Base-by-base conservation (phyloP, 495 filamentous ascomycete genomes). In the Annulohypoxylon bovei region DNA sequence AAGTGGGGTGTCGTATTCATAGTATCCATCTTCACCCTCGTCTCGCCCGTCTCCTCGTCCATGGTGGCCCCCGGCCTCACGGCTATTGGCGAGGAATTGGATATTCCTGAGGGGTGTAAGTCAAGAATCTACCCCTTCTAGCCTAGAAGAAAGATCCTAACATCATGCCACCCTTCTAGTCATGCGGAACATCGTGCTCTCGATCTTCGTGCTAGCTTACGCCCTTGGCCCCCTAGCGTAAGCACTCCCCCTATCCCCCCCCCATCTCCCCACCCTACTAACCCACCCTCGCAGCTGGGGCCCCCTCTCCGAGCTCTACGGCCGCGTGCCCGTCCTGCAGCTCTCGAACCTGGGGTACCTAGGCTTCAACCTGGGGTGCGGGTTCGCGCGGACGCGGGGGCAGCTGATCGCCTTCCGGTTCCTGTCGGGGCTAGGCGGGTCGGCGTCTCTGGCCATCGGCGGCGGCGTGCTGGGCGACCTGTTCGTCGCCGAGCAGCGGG, bases 171-270 rank as follows among this genome's bases (percentile, higher is more conserved):
- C 16, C n/a, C 22, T 32, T 32, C 1, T 5, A 67, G 80, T 90
- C 20, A 77, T 88, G 52, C 81, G 81, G 16, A 82, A 88, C 25
- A 78, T 94, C 35, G 86, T 85, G 0, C 77, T 95, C 37, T 92
- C 90, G 0, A 83, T 92, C 66, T 94, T 95, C 76, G 79, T 94
- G 12, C 83, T 95, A 3, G 92, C 90, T 8, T 95, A 92, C 75
- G 89, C 89, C 14, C 23, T 77, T 25, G 75, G 75, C 4, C 75
- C 75, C 18, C 37, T 77, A 3, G 39, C 66, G 74, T 74, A 69
- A 57, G 74, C 42, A 39, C 11, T 6, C 8, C 1, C 67, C 46
- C 42, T 81, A 75, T 11, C 73, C 70, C 23, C 76, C 66, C 18
- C 12, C 59, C 1, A 62, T 66, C 27, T 78, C 1, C 25, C 18